Conservation (phyloP, 2,329 filamentous ascomycete species). For the Pseudogymnoascus sp. region DNA sequence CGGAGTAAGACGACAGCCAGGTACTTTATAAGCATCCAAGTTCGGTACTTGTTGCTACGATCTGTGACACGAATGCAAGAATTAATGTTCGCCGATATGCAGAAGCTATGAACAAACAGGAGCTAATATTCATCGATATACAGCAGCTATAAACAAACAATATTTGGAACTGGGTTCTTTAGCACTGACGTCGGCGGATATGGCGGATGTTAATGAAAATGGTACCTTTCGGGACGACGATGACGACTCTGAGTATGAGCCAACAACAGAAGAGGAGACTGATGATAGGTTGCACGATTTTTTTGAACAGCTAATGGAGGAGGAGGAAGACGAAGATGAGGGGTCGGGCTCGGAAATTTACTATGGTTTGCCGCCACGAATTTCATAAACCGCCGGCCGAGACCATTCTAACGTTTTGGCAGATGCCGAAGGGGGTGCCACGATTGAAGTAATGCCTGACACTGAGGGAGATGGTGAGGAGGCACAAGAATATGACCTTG, state of each 20-base stretch:
- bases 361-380: neutral
- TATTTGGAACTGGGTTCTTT: neutral
- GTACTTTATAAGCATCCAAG: conserved; percentile 5
- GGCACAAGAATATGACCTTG: conserved; percentile 1
- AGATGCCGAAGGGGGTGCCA: conserved; percentile 12
- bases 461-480: conserved; percentile 2
- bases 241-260: conserved; percentile 45
- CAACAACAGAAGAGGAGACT: conserved; percentile 31
- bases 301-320: conserved; percentile 18
- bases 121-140: neutral
- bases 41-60: neutral
- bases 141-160: neutral
- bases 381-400: neutral
- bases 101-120: neutral
- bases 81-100: neutral
- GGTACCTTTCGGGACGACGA: conserved; percentile 22
- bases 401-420: neutral
- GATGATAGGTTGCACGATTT: conserved; percentile 27
- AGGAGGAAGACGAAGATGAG: conserved; percentile 22
- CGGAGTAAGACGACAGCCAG: conserved; percentile 6
- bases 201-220: conserved; percentile 1
- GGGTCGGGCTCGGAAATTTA: neutral
- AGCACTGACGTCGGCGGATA: neutral
- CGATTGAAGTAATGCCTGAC: conserved; percentile 22
- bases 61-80: neutral